Percentiles rank a stretch among this genome's conserved stretches.
Evolutionary conservation across 768 basidiomycete genomes (phyloP).

Genomic region (Auricularia auricula-judae): DNA sequence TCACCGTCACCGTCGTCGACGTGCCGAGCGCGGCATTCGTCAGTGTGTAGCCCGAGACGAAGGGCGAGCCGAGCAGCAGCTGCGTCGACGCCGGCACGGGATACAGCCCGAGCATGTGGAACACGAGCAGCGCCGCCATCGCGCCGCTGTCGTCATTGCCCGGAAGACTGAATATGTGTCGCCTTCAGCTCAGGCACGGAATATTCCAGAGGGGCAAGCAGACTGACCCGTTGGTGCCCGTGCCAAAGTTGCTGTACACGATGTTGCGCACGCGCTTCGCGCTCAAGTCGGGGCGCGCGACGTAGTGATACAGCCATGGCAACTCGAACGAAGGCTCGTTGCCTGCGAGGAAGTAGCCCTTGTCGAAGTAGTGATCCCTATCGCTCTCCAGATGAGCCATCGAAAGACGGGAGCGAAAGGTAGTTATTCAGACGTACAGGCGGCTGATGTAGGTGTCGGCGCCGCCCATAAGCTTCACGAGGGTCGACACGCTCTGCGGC

Average conservation of each 20-base stretch:
- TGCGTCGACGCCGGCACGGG: conserved; percentile 36
- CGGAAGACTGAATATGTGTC: conserved; percentile 24
- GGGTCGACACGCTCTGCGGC: conserved; percentile 38
- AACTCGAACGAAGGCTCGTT: conserved; percentile 40
- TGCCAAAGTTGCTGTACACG: conserved; percentile 35
- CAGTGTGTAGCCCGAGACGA: conserved; percentile 35
- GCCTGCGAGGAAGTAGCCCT: conserved; percentile 35
- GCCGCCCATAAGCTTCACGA: conserved; percentile 38
- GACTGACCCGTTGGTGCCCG: conserved; percentile 30
- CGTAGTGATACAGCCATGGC: conserved; percentile 41
- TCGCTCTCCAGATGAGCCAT: background rate
- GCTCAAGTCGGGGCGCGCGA: conserved; percentile 36
- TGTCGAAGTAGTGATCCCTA: conserved; percentile 35
- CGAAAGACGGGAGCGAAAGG: background rate
- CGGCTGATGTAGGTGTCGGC: conserved; percentile 29
- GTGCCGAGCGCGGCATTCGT: conserved; percentile 29
- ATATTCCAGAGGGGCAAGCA: background rate
- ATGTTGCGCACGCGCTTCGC: conserved; percentile 33
- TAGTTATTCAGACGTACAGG: conserved; percentile 20
- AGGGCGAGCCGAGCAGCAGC: conserved; percentile 36
- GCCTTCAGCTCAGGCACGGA: background rate
- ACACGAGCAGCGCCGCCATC: conserved; percentile 38
- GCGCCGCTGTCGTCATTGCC: conserved; percentile 45
- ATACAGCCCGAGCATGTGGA: conserved; percentile 41
- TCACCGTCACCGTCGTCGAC: conserved; percentile 29